Percentiles rank a stretch among this genome's conserved stretches.
Evolutionary conservation across 192 early-diverging fungal genomes (phyloP).

Genomic region (Mortierella antarctica): DNA sequence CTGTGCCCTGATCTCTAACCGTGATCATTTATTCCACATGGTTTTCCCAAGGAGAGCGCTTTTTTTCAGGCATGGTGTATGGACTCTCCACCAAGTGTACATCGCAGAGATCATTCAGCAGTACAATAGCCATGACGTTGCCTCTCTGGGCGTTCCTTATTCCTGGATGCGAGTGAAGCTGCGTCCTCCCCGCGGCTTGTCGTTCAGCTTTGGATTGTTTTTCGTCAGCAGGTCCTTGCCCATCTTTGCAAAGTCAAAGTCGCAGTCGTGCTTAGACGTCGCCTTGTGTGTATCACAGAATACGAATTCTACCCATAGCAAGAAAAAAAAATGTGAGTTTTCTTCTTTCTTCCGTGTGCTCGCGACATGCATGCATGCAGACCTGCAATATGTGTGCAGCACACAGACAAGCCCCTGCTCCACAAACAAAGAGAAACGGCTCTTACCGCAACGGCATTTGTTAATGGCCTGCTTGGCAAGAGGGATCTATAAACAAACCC

Average conservation of each 20-base stretch:
- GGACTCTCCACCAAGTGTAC: too few species aligned
- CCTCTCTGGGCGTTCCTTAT: constrained; percentile 1
- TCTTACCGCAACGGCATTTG: constrained; percentile 76
- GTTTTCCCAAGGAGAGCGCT: too few species aligned
- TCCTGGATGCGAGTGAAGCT: constrained; percentile 76
- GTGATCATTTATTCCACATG: too few species aligned
- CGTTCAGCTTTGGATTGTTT: constrained; percentile 81
- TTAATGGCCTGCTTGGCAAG: constrained; percentile 82
- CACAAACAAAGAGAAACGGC: not conserved
- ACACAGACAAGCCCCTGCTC: constrained; percentile 30
- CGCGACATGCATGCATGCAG: too few species aligned
- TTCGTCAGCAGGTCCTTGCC: constrained; percentile 77
- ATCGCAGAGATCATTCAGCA: too few species aligned
- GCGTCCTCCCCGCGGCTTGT: constrained; percentile 77
- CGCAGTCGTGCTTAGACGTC: constrained; percentile 79
- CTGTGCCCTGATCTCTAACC: too few species aligned
- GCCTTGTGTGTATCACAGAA: constrained; percentile 82
- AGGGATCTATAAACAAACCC: constrained; percentile 61
- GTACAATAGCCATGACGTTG: too few species aligned
- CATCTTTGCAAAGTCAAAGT: constrained; percentile 80
- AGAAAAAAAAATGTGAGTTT: not conserved
- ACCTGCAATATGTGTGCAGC: too few species aligned
- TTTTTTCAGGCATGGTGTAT: too few species aligned
- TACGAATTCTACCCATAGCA: constrained; percentile 60
- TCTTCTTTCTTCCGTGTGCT: too few species aligned